Base-by-base conservation (phyloP, 2,329 filamentous ascomycete species). In the Botrytis porri region DNA sequence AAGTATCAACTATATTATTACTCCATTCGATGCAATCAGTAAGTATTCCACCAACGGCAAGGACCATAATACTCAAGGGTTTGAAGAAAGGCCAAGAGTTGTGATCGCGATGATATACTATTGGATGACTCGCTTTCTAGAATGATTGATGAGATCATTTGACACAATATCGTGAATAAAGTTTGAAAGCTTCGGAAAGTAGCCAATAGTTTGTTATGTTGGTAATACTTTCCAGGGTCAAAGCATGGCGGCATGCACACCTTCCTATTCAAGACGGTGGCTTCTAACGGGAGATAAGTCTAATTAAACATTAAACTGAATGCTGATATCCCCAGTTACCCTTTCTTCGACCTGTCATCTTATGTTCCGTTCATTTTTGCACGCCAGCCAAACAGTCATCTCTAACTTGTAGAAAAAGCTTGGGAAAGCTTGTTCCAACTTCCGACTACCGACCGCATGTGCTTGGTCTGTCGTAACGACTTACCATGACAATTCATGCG, bases 401-500 rank as follows among this genome's bases (percentile, higher is more conserved):
- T 16, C 32, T 18, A n/a, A 67, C 35, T 14, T 14, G 35, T 37
- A 57, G 48, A 57, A 67, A 39, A 41, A 6, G 35, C 65, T 67
- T 67, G 48, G n/a, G 57, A 66, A 67, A 67, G 48, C 65, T 67
- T 67, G 48, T 67, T 41, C 35, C 6, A 54, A 67, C 64, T 54
- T 54, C 48, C 48, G 65, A 43, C 35, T 22, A 67, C 48, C 48
- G 25, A 32, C 41, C 35, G 64, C 10, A 41, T 67, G 16, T n/a
- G 37, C 25, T 54, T 67, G 25, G 45, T 48, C 18, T 54, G n/a
- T 39, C 9, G 16, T 6, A 39, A 67, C n/a, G 9, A 22, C 45
- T 39, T 66, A 25, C 22, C 32, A 66, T 66, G 43, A 66, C 25
- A 6, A 29, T 41, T 63, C 25, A 18, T 29, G 10, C 29, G 35